Evolutionary conservation across 768 basidiomycete genomes (phyloP), one percentile per base, ranked within the genome.

Genomic region (Termitomyces sp.): DNA sequence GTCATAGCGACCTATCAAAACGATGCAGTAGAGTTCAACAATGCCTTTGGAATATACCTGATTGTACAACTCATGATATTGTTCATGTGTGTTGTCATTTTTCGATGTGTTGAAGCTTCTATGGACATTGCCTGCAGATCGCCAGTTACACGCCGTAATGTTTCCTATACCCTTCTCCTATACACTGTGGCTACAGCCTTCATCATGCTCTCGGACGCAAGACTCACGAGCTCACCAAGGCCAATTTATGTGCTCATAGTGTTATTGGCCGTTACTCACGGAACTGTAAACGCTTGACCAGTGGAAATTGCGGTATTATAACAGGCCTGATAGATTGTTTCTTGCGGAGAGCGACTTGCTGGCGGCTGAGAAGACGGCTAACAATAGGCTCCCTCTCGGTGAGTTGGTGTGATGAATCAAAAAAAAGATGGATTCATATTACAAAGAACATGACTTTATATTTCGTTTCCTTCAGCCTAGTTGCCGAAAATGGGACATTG

Each of bases 1-100:
- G 73, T 91, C 42, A 43, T 66, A 3, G 64, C 70, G 0, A 80
- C 88, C 1, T 91, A 86, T 59, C 50, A 62, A 50, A 61, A 7
- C 15, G 7, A 64, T 17, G 1, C 37, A 38, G 55, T 56, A 23
- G 2, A 23, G 23, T 23, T 2, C 23, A 23, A 23, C 23, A 23
- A 23, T 2, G 23, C 23, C 23, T 23, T 23, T 1, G 23, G 23
- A 2, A 23, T 23, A 23, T 90, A 82, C 64, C 77, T 91, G 44
- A 74, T 79, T 46, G 73, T 80, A 3, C 90, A 87, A 87, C 77
- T 82, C 63, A 73, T 88, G 0, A 68, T 80, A 54, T 62, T 88
- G 62, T 79, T 88, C 64, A 64, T 86, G 86, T 86, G 84, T 57
- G 38, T 47, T 28, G 17, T 33, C 28, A 26, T 19, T 37, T 10